These are phyloP conservation scores for Cryptosporidium canis DNA, from an alignment of 169 alveolate species.

Conservation along the genomic window DNA sequence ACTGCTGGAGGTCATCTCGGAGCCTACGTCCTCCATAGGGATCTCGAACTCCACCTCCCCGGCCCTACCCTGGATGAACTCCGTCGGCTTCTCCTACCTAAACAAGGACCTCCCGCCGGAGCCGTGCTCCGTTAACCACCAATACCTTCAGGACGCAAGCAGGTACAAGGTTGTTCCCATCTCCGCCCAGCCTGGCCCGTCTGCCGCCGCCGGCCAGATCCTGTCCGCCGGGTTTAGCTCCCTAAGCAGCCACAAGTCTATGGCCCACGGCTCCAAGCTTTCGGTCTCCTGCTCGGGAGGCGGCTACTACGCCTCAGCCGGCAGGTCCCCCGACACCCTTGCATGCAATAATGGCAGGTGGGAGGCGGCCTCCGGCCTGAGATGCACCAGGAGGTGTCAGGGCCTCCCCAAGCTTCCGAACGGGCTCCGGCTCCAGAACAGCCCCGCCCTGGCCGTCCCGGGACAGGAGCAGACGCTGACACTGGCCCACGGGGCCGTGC, in stretches of 20 bases:
- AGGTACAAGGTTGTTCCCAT: constrained; percentile 12
- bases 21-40: constrained; percentile 16
- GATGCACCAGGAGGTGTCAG: constrained; percentile 24
- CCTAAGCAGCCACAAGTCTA: neutral
- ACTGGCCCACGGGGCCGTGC: constrained; percentile 8
- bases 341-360: constrained; percentile 67
- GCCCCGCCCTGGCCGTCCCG: neutral
- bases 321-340: constrained; percentile 55
- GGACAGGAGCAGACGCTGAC: neutral
- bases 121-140: constrained; percentile 46
- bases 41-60: constrained; percentile 56
- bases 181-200: neutral
- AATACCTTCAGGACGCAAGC: constrained; percentile 26
- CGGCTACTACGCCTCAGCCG: constrained; percentile 23
- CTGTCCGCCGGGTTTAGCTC: neutral
- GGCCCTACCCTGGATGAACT: constrained; percentile 58
- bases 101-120: constrained; percentile 44
- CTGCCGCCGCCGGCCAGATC: neutral
- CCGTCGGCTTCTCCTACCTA: constrained; percentile 29
- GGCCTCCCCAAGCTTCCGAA: neutral
- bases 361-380: constrained; percentile 37
- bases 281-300: constrained; percentile 38
- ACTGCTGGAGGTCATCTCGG: constrained; percentile 4
- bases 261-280: constrained; percentile 31
- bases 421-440: neutral